Percentiles rank a stretch among this genome's conserved stretches.
phyloP scores from a whole-genome alignment of 345 rosid genomes.

The Arabis hirsuta region DNA sequence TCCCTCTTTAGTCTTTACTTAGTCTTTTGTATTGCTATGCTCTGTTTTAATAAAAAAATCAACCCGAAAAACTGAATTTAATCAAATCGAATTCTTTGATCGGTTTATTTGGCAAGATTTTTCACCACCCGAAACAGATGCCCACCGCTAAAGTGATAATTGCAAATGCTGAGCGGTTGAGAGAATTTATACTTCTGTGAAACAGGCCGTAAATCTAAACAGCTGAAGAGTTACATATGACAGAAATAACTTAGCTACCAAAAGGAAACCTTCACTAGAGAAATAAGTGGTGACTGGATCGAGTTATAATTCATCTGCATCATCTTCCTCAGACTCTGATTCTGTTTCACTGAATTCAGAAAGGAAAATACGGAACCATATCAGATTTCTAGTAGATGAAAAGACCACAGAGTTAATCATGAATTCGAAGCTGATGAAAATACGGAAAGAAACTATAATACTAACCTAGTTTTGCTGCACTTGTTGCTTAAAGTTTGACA shows the following conservation, averaged over 20 bases:
- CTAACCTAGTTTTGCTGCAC: slow-evolving; percentile 67
- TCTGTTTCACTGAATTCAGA: slow-evolving; percentile 30
- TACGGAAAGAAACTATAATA: neutral
- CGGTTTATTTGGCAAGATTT: no score
- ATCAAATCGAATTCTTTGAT: no score
- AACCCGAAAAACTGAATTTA: no score
- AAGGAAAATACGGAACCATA: slow-evolving; percentile 9
- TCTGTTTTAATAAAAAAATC: no score
- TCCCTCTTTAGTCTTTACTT: no score
- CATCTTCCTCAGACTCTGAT: slow-evolving; percentile 38
- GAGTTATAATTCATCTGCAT: slow-evolving; percentile 38
- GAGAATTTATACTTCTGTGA: no score
- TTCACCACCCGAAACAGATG: no score
- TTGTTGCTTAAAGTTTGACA: slow-evolving; percentile 83
- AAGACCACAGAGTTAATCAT: neutral
- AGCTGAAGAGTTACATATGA: neutral
- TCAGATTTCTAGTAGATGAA: neutral
- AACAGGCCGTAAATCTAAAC: no score
- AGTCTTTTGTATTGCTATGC: no score
- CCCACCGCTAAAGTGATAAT: no score
- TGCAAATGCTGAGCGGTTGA: no score
- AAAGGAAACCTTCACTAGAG: neutral
- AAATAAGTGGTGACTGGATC: neutral
- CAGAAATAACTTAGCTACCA: slow-evolving; percentile 8
- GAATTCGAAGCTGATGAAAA: neutral